Conservation (phyloP, 768 basidiomycete species). For the Hypholoma sublateritium region DNA sequence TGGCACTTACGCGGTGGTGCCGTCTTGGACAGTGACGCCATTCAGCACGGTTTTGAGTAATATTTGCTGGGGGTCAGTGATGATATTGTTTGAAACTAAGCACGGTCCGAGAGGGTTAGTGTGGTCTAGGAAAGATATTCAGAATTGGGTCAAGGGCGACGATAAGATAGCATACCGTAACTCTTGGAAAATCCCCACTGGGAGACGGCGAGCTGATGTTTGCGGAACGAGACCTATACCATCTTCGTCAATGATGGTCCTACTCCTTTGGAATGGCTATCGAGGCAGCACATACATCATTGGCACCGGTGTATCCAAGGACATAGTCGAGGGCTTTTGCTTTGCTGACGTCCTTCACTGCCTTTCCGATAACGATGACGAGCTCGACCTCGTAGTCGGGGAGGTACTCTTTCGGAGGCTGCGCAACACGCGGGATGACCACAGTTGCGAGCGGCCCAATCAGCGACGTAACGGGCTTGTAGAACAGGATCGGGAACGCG, state of each 20-base stretch:
- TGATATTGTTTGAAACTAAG: slow-evolving; percentile 62
- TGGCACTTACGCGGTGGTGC: slow-evolving; percentile 65
- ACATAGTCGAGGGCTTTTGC: slow-evolving; percentile 84
- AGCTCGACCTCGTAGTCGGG: slow-evolving; percentile 86
- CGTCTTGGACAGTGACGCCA: slow-evolving; percentile 68
- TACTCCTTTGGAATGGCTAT: neutral
- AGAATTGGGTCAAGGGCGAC: neutral
- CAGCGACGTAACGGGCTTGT: slow-evolving; percentile 70
- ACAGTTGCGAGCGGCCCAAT: slow-evolving; percentile 72
- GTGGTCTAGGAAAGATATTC: slow-evolving; percentile 40
- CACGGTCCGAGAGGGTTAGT: slow-evolving; percentile 81
- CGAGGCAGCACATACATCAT: slow-evolving; percentile 51
- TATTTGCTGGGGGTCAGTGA: slow-evolving; percentile 67
- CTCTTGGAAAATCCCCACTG: slow-evolving; percentile 91
- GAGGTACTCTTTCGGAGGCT: slow-evolving; percentile 67
- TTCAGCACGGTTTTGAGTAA: slow-evolving; percentile 67
- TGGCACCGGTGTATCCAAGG: slow-evolving; percentile 77
- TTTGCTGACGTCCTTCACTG: slow-evolving; percentile 77
- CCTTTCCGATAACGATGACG: slow-evolving; percentile 79
- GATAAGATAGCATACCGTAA: slow-evolving; percentile 53
- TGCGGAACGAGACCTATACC: slow-evolving; percentile 73
- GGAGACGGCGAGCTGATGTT: slow-evolving; percentile 75
- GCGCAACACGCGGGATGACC: slow-evolving; percentile 63
- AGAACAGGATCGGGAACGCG: slow-evolving; percentile 75
- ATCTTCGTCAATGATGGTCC: slow-evolving; percentile 4